A percentile compares a stretch with the other conserved stretches of the same genome.
These are phyloP conservation scores for Vitis hybrid DNA, from an alignment of 177 flowering plant species.

Conservation along the genomic window DNA sequence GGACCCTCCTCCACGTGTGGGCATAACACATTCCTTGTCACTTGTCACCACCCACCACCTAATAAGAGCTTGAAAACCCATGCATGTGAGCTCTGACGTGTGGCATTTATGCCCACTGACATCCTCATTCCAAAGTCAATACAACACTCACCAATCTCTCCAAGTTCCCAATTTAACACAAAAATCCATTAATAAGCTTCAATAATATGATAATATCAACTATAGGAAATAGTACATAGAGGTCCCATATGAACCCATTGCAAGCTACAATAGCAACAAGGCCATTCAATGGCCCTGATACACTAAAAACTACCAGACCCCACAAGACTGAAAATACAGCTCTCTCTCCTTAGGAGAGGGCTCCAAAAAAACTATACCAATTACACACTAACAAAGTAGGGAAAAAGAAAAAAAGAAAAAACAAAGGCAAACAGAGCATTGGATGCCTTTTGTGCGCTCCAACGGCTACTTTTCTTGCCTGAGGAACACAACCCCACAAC, in stretches of 20 bases:
- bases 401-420: neutral
- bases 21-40: neutral
- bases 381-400: neutral
- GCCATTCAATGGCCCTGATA: neutral
- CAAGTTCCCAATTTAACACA: no score
- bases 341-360: constrained; percentile 13
- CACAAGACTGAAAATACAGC: neutral
- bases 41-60: neutral
- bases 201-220: neutral
- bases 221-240: neutral
- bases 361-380: constrained; percentile 11
- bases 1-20: neutral
- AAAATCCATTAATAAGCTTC: neutral
- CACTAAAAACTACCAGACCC: neutral
- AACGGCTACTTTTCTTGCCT: constrained; percentile 26
- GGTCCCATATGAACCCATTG: neutral
- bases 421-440: constrained; percentile 26
- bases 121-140: neutral
- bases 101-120: neutral
- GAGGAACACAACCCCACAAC: constrained; percentile 19
- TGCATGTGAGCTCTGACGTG: neutral
- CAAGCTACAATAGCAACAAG: neutral
- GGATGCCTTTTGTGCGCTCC: constrained; percentile 34
- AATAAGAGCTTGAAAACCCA: neutral
- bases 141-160: no score